Percentiles rank a stretch among this genome's conserved stretches.
phyloP scores from a whole-genome alignment of 2,329 filamentous ascomycete species.

The Zymoseptoria ardabiliae region DNA sequence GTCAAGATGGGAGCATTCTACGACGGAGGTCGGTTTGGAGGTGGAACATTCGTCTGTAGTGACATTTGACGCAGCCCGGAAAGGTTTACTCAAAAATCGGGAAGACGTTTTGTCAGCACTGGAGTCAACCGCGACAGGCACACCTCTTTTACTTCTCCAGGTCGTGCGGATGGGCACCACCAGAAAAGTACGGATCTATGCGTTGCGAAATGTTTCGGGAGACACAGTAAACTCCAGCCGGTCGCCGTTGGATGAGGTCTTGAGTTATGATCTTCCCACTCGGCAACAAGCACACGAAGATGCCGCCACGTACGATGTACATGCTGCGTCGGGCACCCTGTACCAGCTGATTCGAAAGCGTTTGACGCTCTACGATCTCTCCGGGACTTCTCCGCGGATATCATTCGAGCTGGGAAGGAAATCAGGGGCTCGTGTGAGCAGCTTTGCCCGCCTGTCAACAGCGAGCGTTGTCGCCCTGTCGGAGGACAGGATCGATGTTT shows the following conservation, averaged over 20 bases:
- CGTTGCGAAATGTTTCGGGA: constrained; percentile 10
- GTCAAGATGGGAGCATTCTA: constrained; percentile 21
- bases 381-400: constrained; percentile 53
- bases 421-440: constrained; percentile 44
- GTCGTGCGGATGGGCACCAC: constrained; percentile 7
- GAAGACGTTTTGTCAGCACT: constrained; percentile 38
- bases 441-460: constrained; percentile 60
- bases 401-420: constrained; percentile 40
- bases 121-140: constrained; percentile 16
- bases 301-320: constrained; percentile 21
- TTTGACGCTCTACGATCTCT: constrained; percentile 58
- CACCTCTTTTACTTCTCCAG: constrained; percentile 16
- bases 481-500: constrained; percentile 50
- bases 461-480: constrained; percentile 60
- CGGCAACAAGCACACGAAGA: constrained; percentile 3
- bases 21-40: constrained; percentile 8
- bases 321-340: constrained; percentile 57
- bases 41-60: constrained; percentile 23
- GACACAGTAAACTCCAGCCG: constrained; percentile 8
- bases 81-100: constrained; percentile 39
- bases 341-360: constrained; percentile 50
- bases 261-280: constrained; percentile 19
- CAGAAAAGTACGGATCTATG: constrained; percentile 13
- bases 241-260: constrained; percentile 13
- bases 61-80: constrained; percentile 32